These are phyloP conservation scores for Zychaea mexicana DNA, from an alignment of 371 early-diverging fungal species.

Conservation along the genomic window DNA sequence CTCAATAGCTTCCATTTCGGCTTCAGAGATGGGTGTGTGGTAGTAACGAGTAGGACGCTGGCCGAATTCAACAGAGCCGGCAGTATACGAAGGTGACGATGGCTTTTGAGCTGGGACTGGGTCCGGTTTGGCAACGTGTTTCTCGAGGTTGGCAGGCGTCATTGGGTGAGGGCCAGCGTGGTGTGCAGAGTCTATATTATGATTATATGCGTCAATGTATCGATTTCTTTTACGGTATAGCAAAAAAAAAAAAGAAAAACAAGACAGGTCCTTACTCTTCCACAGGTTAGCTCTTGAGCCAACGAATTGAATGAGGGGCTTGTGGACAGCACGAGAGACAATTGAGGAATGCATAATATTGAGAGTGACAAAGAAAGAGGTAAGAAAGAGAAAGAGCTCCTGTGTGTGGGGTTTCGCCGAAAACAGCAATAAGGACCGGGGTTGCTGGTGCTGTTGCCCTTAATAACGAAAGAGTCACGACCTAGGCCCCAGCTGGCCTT, in stretches of 20 bases:
- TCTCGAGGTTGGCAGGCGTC: slow-evolving; percentile 50
- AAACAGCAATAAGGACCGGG: not conserved
- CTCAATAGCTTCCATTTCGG: slow-evolving; percentile 56
- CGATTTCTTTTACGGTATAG: not conserved
- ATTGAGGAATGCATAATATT: slow-evolving; percentile 43
- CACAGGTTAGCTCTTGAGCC: slow-evolving; percentile 48
- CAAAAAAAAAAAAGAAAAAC: not conserved
- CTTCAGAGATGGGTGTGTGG: slow-evolving; percentile 37
- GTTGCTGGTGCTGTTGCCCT: not conserved
- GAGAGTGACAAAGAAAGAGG: slow-evolving; percentile 6
- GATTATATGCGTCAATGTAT: too few relatives aligned
- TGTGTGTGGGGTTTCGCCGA: not conserved
- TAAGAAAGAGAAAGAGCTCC: not conserved
- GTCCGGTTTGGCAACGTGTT: slow-evolving; percentile 45
- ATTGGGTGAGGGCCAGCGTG: slow-evolving; percentile 49
- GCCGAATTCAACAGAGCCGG: slow-evolving; percentile 32
- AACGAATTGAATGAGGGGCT: slow-evolving; percentile 51
- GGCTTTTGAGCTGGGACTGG: slow-evolving; percentile 16
- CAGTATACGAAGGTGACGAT: not conserved
- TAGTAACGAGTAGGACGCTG: slow-evolving; percentile 43
- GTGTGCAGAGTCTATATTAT: slow-evolving; percentile 32
- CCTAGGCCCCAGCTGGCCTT: too few relatives aligned
- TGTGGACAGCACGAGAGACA: slow-evolving; percentile 46
- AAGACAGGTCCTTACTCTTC: slow-evolving; percentile 35
- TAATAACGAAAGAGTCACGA: not conserved